These are phyloP conservation scores for Ophiocordyceps sinensis DNA, from an alignment of 2,329 filamentous ascomycete genomes.

Conservation along the genomic window DNA sequence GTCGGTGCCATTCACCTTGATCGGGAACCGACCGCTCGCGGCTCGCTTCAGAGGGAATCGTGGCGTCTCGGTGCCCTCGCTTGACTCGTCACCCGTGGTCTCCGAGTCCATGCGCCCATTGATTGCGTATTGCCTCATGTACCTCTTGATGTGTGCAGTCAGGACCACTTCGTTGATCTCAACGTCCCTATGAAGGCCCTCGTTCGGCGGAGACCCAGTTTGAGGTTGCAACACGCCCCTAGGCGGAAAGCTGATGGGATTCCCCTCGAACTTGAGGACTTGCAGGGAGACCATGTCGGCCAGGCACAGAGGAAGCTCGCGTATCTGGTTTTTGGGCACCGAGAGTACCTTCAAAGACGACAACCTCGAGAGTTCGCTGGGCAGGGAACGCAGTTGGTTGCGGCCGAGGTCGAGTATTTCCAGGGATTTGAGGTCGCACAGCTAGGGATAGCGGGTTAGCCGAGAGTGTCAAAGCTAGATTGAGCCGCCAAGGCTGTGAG, in stretches of 20 bases:
- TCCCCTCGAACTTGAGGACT: slow-evolving; percentile 80
- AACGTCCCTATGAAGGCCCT: slow-evolving; percentile 37
- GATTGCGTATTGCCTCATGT: slow-evolving; percentile 37
- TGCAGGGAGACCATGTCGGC: slow-evolving; percentile 84
- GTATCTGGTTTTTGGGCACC: slow-evolving; percentile 74
- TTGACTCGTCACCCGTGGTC: slow-evolving; percentile 44
- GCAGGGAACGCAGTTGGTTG: slow-evolving; percentile 68
- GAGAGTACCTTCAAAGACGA: slow-evolving; percentile 81
- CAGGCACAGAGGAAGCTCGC: slow-evolving; percentile 67
- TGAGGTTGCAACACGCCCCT: slow-evolving; percentile 50
- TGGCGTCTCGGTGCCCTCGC: slow-evolving; percentile 68
- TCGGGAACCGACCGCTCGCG: slow-evolving; percentile 50
- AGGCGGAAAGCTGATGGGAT: slow-evolving; percentile 70
- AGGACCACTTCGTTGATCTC: slow-evolving; percentile 48
- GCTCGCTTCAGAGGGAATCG: slow-evolving; percentile 51
- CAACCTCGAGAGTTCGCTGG: slow-evolving; percentile 65
- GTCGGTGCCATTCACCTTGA: slow-evolving; percentile 62
- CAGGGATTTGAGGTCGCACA: slow-evolving; percentile 72
- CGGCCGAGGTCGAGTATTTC: slow-evolving; percentile 88
- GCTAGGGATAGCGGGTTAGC: slow-evolving; percentile 29
- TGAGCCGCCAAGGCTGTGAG: neutral
- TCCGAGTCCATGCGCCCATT: slow-evolving; percentile 39
- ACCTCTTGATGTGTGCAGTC: slow-evolving; percentile 48
- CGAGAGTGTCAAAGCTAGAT: neutral
- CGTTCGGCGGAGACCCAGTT: slow-evolving; percentile 39